phyloP scores from a whole-genome alignment of 2,329 filamentous ascomycete genomes.

The Lecanoromycetidae sp. region DNA sequence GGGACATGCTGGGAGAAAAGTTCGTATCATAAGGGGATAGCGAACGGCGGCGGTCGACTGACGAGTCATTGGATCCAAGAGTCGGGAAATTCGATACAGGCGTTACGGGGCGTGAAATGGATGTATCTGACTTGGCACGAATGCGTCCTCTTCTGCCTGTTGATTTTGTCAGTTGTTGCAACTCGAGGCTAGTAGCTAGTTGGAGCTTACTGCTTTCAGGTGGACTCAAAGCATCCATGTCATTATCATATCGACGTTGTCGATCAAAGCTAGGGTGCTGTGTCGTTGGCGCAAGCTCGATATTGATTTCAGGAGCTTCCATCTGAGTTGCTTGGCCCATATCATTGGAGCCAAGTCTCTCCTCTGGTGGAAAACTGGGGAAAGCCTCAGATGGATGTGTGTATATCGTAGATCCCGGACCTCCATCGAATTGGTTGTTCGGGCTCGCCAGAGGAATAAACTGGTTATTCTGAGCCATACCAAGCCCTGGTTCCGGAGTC shows the following conservation, averaged over 20 bases:
- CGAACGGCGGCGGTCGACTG: constrained; percentile 25
- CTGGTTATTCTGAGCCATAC: constrained; percentile 36
- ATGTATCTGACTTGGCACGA: constrained; percentile 51
- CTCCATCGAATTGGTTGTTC: constrained; percentile 37
- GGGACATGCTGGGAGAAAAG: constrained; percentile 20
- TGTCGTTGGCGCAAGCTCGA: constrained; percentile 74
- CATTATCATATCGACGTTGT: constrained; percentile 45
- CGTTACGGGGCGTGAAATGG: constrained; percentile 29
- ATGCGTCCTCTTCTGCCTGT: constrained; percentile 44
- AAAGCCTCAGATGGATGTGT: constrained; percentile 23
- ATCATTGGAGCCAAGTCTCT: constrained; percentile 42
- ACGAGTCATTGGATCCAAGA: constrained; percentile 20
- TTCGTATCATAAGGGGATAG: constrained; percentile 31
- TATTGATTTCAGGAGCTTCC: constrained; percentile 88
- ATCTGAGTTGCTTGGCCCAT: constrained; percentile 61
- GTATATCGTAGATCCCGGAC: constrained; percentile 40
- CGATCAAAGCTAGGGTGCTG: constrained; percentile 54
- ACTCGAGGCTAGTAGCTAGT: constrained; percentile 3
- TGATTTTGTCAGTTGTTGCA: constrained; percentile 18
- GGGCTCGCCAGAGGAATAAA: constrained; percentile 36
- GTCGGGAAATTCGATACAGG: constrained; percentile 25
- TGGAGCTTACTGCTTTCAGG: constrained; percentile 48
- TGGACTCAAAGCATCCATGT: constrained; percentile 71
- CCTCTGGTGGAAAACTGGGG: constrained; percentile 21
- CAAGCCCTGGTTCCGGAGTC: constrained; percentile 59